phyloP scores from a whole-genome alignment of 2,329 filamentous ascomycete genomes.

The Elsinoe perseae region DNA sequence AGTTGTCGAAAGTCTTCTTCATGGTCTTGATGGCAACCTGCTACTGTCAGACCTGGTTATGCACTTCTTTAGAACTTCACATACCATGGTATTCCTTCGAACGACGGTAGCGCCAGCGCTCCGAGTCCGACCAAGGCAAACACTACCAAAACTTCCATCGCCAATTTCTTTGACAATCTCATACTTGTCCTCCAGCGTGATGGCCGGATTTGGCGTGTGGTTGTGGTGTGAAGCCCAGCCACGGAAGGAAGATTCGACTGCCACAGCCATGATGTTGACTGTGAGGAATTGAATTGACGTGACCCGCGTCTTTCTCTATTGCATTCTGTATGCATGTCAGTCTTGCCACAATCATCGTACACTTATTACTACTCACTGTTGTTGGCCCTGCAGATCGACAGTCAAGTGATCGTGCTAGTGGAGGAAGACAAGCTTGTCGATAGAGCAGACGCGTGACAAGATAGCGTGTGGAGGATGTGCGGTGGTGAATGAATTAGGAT shows the following conservation, averaged over 20 bases:
- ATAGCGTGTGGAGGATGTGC: constrained; percentile 3
- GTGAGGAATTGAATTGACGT: constrained; percentile 1
- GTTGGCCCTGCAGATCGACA: constrained; percentile 13
- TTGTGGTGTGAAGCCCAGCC: constrained; percentile 39
- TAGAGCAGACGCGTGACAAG: constrained; percentile 12
- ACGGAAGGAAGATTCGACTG: constrained; percentile 60
- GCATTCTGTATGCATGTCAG: constrained; percentile 11
- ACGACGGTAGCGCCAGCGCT: constrained; percentile 83
- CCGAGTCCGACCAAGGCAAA: constrained; percentile 82
- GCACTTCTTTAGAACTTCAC: constrained; percentile 30
- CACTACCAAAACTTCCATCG: constrained; percentile 96
- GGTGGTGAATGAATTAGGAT: constrained; percentile 15
- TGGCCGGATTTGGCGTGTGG: constrained; percentile 37
- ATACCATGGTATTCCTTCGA: constrained; percentile 84
- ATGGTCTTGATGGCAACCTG: constrained; percentile 99
- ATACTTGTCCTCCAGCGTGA: constrained; percentile 80
- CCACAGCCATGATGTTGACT: constrained; percentile 60
- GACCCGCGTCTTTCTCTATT: constrained; percentile 12
- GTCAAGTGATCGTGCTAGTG: constrained; percentile 15
- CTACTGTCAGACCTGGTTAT: constrained; percentile 17
- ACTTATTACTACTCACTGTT: not conserved
- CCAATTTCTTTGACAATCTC: constrained; percentile 97
- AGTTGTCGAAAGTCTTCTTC: constrained; percentile 98
- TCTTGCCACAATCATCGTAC: not conserved
- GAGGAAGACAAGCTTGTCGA: not conserved